phyloP scores from a whole-genome alignment of 768 basidiomycete genomes.

The Pulveroboletus sp. region DNA sequence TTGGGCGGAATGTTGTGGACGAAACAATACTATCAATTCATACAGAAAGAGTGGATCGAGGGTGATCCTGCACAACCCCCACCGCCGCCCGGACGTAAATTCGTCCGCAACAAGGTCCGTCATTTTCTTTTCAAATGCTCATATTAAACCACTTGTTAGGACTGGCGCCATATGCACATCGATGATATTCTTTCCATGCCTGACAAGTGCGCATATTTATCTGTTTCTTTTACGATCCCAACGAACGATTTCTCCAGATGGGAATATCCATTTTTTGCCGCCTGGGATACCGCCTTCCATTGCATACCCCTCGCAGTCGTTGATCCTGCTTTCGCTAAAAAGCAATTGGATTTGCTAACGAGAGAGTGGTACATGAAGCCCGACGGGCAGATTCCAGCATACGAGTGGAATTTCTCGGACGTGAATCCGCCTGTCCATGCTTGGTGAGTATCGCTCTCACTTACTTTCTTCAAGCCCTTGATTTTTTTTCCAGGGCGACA shows the following conservation, averaged over 20 bases:
- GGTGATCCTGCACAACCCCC: slow-evolving; percentile 95
- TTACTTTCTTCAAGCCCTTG: neutral
- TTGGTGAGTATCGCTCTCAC: slow-evolving; percentile 49
- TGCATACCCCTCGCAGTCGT: slow-evolving; percentile 96
- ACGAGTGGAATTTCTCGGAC: slow-evolving; percentile 99
- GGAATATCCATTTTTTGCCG: slow-evolving; percentile 99
- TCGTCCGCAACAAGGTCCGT: slow-evolving; percentile 74
- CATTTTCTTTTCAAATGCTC: neutral
- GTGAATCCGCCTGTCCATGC: slow-evolving; percentile 99
- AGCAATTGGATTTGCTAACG: slow-evolving; percentile 92
- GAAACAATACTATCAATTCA: slow-evolving; percentile 95
- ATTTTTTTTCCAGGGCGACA: slow-evolving; percentile 60
- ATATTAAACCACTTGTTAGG: slow-evolving; percentile 39
- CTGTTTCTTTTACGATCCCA: neutral
- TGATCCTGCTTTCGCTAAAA: slow-evolving; percentile 94
- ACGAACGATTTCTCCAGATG: slow-evolving; percentile 46
- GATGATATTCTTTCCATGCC: slow-evolving; percentile 98
- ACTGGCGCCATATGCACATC: slow-evolving; percentile 95
- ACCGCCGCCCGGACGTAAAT: slow-evolving; percentile 86
- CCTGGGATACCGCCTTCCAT: slow-evolving; percentile 99
- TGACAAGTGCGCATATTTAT: slow-evolving; percentile 66
- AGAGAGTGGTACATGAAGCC: slow-evolving; percentile 99
- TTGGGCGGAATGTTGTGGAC: slow-evolving; percentile 98
- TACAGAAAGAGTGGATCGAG: slow-evolving; percentile 94
- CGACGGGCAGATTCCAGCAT: slow-evolving; percentile 96